phyloP scores from a whole-genome alignment of 495 filamentous ascomycete species.

The Entonaema liquescens region DNA sequence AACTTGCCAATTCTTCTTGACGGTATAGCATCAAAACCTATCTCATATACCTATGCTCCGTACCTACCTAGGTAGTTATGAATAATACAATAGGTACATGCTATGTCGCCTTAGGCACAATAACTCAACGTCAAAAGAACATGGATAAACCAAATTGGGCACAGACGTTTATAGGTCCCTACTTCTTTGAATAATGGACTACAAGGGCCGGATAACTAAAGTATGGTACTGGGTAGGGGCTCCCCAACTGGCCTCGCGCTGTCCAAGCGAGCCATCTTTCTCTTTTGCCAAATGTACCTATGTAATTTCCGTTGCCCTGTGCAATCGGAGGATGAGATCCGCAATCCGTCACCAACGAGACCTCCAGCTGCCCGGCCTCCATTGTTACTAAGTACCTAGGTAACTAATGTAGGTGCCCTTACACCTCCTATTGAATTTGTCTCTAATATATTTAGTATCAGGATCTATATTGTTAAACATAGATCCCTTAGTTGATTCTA shows the following conservation, averaged over 20 bases:
- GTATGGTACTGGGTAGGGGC: constrained; percentile 30
- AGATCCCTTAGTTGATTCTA: neutral
- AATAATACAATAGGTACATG: neutral
- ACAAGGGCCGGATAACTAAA: constrained; percentile 9
- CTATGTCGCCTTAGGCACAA: neutral
- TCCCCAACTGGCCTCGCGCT: constrained; percentile 8
- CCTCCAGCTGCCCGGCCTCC: neutral
- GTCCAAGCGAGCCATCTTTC: neutral
- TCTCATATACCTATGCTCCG: too few species aligned
- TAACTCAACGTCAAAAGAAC: neutral
- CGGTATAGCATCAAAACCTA: neutral
- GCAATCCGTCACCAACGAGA: constrained; percentile 22
- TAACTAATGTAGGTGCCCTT: constrained; percentile 13
- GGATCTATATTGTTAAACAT: neutral
- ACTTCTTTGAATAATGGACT: constrained; percentile 21
- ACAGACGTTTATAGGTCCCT: constrained; percentile 16
- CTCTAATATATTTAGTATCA: constrained; percentile 11
- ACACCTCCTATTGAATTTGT: constrained; percentile 7
- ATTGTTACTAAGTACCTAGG: neutral
- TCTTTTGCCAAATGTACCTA: constrained; percentile 25
- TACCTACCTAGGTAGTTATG: neutral
- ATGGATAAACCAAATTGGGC: neutral
- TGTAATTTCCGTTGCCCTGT: constrained; percentile 44
- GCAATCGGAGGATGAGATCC: constrained; percentile 44
- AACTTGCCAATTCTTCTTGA: neutral